Base-by-base conservation (phyloP, 768 basidiomycete genomes). In the Suillus spraguei region DNA sequence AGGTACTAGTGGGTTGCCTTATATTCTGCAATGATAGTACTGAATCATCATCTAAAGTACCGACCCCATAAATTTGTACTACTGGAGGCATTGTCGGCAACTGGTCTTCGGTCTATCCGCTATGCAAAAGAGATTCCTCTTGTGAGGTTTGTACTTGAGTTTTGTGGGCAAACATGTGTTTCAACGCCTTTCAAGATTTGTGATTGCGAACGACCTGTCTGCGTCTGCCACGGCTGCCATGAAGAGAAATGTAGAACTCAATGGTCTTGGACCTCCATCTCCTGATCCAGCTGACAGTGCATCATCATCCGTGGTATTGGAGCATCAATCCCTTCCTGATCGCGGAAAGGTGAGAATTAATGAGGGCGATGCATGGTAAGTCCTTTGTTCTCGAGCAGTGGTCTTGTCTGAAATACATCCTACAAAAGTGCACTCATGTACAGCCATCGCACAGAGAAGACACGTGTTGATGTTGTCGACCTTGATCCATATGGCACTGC, bases 401-500 rank as follows among this genome's bases (percentile, higher is more conserved):
- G 39, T 38, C 52, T 64, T 50, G 64, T 32, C 56, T 47, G 41
- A 6, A 16, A n/a, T 42, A 60, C 42, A 17, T 38, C 60, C 39
- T 32, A 32, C 58, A 13, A 54, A 56, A 97, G 96, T 70, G 83
- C 91, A 4, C 79, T 95, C 59, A 95, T 99, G 93, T 99, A 97
- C 72, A 83, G 83, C 54, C 95, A 95, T 71, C 88, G 95, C 44
- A 80, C 86, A 35, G 88, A 88, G 59, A 83, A 81, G 53, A 77
- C 81, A 13, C 86, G 89, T 3, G 95, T 98, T 22, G 96, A 99
- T 66, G 93, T 93, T 35, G 88, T 99, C n/a, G 97, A 99, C 74
- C 84, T 99, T 33, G 97, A 99, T 73, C 97, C 97, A 0, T 99
- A 99, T 70, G 97, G 97, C 1, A 97, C 95, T 10, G 97, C 97